phyloP scores from a whole-genome alignment of 1,139 yeast species.

The Protomyces pachydermus region DNA sequence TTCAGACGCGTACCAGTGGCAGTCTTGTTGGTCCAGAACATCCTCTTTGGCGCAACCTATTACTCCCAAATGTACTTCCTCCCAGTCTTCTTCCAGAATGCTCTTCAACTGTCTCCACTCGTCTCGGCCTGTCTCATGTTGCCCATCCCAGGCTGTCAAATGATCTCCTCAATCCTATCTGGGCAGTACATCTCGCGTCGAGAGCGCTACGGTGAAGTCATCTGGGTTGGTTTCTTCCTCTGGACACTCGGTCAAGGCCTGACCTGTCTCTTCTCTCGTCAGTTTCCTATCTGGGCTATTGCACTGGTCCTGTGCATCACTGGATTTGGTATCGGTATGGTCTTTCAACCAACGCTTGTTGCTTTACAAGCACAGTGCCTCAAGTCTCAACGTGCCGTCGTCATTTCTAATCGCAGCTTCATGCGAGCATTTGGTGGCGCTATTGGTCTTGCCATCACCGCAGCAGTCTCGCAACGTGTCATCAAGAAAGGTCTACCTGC shows the following conservation, averaged over 20 bases:
- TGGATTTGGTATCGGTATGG: background rate
- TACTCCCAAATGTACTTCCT: constrained; percentile 2
- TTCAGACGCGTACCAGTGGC: background rate
- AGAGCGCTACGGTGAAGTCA: constrained; percentile 2
- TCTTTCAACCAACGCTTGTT: background rate
- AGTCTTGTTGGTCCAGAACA: background rate
- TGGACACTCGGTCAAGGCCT: constrained; percentile 12
- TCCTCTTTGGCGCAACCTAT: constrained; percentile 1
- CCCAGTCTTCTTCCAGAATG: constrained; percentile 7
- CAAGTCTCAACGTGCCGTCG: background rate
- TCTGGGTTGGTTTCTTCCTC: constrained; percentile 12
- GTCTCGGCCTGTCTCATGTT: constrained; percentile 19
- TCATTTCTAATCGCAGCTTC: background rate
- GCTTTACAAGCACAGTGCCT: background rate
- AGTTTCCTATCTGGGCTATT: background rate
- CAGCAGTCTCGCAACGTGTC: background rate
- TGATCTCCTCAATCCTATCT: constrained; percentile 7
- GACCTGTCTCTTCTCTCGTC: background rate
- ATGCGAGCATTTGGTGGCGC: background rate
- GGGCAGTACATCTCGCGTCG: constrained; percentile 8
- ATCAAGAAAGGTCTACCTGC: background rate
- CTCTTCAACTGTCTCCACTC: background rate
- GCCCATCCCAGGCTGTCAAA: constrained; percentile 8
- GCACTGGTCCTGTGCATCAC: background rate
- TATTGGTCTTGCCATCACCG: background rate